phyloP scores from a whole-genome alignment of 129 eudicot genomes.

The Artemisia tridentata region DNA sequence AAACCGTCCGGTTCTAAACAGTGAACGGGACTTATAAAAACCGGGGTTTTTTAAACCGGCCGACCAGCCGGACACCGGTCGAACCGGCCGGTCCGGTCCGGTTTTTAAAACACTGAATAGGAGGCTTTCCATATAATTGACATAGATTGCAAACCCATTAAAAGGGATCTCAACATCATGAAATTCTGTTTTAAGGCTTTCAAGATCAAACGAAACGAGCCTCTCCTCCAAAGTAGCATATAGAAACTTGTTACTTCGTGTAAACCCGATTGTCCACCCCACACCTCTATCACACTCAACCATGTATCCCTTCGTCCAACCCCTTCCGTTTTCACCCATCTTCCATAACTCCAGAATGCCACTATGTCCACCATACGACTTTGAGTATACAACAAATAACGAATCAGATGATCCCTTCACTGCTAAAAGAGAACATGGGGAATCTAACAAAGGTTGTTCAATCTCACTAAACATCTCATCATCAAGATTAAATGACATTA shows the following conservation, averaged over 20 bases:
- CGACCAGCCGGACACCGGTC: no score
- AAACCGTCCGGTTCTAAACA: no score
- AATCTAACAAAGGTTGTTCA: conserved; percentile 23
- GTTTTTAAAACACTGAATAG: no score
- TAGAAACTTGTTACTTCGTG: conserved; percentile 21
- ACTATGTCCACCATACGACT: conserved; percentile 21
- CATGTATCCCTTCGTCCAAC: conserved; percentile 20
- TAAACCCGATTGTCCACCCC: conserved; percentile 31
- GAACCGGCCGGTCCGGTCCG: no score
- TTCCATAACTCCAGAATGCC: conserved; percentile 26
- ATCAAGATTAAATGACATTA: conserved; percentile 24
- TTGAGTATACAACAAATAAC: background rate
- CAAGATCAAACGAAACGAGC: conserved; percentile 29
- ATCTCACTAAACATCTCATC: conserved; percentile 21
- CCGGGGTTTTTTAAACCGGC: no score
- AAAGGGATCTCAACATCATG: conserved; percentile 19
- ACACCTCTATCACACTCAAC: conserved; percentile 25
- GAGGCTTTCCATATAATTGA: conserved; percentile 26
- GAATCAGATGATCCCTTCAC: conserved; percentile 22
- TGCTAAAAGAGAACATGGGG: conserved; percentile 13
- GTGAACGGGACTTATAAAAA: no score
- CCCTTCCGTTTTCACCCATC: conserved; percentile 9
- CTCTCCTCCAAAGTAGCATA: conserved; percentile 22
- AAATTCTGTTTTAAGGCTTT: conserved; percentile 16
- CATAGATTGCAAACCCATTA: conserved; percentile 20